Percentiles rank a stretch among this genome's conserved stretches.
phyloP scores from a whole-genome alignment of 208 protist genomes.

The Acanthamoeba divionensis region DNA sequence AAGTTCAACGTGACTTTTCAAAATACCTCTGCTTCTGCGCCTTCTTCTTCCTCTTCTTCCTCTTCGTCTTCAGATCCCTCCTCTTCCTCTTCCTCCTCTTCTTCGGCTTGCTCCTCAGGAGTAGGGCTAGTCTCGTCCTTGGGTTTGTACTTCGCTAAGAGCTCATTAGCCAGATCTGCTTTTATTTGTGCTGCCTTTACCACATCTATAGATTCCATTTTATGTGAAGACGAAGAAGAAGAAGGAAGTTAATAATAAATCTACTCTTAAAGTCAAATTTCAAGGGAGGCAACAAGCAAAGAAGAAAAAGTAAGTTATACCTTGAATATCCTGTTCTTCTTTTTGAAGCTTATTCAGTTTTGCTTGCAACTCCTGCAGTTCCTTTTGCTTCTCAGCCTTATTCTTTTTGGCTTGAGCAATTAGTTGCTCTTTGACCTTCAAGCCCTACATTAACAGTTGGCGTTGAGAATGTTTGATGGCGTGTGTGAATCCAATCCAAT shows the following conservation, averaged over 20 bases:
- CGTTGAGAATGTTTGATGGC: neutral
- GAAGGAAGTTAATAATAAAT: neutral
- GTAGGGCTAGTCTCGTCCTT: constrained; percentile 34
- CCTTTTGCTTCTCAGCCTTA: neutral
- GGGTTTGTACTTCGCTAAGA: constrained; percentile 57
- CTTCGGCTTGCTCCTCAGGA: constrained; percentile 4
- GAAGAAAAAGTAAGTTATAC: neutral
- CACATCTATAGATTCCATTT: constrained; percentile 31
- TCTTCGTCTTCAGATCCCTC: neutral
- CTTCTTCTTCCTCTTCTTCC: constrained; percentile 56
- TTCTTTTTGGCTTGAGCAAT: neutral
- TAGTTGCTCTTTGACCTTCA: neutral
- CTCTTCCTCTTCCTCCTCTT: constrained; percentile 8
- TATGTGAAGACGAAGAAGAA: neutral
- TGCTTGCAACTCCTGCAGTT: constrained; percentile 7
- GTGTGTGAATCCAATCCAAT: no score
- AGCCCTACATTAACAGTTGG: neutral
- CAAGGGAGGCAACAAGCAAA: neutral
- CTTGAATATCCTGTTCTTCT: neutral
- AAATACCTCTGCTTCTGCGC: constrained; percentile 27
- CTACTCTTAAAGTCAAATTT: neutral
- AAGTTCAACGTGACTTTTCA: neutral
- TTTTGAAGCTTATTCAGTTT: neutral
- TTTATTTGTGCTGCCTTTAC: constrained; percentile 60
- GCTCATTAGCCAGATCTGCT: constrained; percentile 59